Evolutionary conservation across 768 basidiomycete species (phyloP), one percentile per base, ranked within the genome.

Genomic region (Leucosporidium scottii): DNA sequence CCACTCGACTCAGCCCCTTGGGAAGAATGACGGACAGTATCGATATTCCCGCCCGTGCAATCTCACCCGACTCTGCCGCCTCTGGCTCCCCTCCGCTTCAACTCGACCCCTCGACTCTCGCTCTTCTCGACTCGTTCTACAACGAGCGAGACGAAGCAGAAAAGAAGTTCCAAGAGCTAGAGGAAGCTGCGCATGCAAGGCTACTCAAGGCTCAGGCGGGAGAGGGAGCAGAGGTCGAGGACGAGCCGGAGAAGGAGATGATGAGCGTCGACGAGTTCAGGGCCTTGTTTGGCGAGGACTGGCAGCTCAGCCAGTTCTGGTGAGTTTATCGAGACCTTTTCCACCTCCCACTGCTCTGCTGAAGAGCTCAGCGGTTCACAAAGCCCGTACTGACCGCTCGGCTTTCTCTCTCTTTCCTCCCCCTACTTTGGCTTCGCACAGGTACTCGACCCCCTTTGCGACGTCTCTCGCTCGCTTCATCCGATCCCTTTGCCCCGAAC

Each of bases 371-470:
- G 36, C 9, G 23, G 39, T 20, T 6, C 6, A 30, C 1, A 21
- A 5, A 55, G 15, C 23, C 23, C 27, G 30, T 30, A 8, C 47
- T 36, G 9, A 34, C 44, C 0, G 28, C 39, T 44, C n/a, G 25
- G 23, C 56, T 3, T 36, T 9, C 57, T 27, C n/a, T 0, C 3
- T 27, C 25, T 30, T 44, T 44, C 34, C 10, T 44, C 39, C 8
- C 21, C 18, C 0, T 25, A 3, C 34, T 23, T 48, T 17, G 34
- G 3, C 34, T 3, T 31, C 25, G 28, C 39, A 17, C 15, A 75
- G 74, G 74, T 75, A 75, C 65, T 74, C 75, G 0, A 71, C 72
- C 6, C 50, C 65, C 2, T 75, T 75, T 44, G 73, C 75, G 1
- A 25, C 62, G 23, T 65, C 59, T 5, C 65, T 75, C 31, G 70